Evolutionary conservation across 768 basidiomycete species (phyloP), one percentile per base, ranked within the genome.

Genomic region (Leucosporidium scottii): DNA sequence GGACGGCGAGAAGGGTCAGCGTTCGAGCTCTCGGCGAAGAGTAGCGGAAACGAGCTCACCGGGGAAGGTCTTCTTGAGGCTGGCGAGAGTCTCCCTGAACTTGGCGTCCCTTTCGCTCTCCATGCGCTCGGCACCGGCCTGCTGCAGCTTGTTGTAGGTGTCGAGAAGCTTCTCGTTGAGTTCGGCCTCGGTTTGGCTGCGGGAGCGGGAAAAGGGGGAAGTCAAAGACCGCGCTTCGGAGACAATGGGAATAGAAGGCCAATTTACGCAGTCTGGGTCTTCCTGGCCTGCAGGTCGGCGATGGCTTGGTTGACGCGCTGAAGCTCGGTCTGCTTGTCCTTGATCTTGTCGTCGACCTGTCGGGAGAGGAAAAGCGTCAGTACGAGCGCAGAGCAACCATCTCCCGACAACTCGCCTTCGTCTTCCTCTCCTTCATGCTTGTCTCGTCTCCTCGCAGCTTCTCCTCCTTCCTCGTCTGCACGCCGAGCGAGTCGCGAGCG

Each of bases 161-260:
- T 85, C 86, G 61, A 86, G 83, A 8, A 99, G 84, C 76, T 93
- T 93, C 79, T 94, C 94, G 76, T 94, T 93, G 30, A 88, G 84
- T 74, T 99, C 93, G 0, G 85, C 84, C 78, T 96, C 93, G 18
- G 92, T 84, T 80, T 91, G 89, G 56, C 93, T 98, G 66, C 17
- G 39, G 2, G 28, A 4, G 20, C 8, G 27, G 54, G 50, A 23
- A 10, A 17, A 28, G 51, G 12, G 12, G 59, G 36, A 23, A 17
- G 28, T 15, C 1, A 12, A n/a, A n/a, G n/a, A n/a, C n/a, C n/a
- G 1, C 15, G 15, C 3, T 10, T 18, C 18, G 0, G 0, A 0
- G 21, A 4, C 57, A 21, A 34, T 1, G 50, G 7, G 53, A 28
- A 1, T 2, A 27, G 51, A 18, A 27, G 9, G 39, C 39, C 34